Evolutionary conservation across 2,329 filamentous ascomycete genomes (phyloP), one percentile per base, ranked within the genome.

Genomic region (Botrytis byssoidea): DNA sequence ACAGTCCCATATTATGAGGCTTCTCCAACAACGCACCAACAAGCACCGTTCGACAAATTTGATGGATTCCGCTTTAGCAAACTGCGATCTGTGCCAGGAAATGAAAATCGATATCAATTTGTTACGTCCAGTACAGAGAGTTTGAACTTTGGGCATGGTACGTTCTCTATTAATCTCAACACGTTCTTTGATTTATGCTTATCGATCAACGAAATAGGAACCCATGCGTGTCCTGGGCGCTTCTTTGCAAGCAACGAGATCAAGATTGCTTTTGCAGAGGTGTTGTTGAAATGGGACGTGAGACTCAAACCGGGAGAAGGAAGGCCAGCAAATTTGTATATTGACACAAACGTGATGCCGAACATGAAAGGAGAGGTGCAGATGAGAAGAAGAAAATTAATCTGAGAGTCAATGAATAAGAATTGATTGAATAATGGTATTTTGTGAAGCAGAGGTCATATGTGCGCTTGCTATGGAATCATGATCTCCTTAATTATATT

Each of bases 241-340:
- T 84, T 84, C 78, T 79, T 83, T 57, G 81, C 81, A 20, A 80
- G 79, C 44, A 81, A 81, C 48, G 80, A 82, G 76, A 79, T 83
- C 65, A 83, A 83, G 79, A 77, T 82, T 55, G 59, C 78, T 29
- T 72, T 82, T 14, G 73, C 74, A 42, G 76, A 79, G 44, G 37
- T 82, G 1, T 51, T 82, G 35, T 63, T 81, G 71, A 79, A 80
- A 73, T 82, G 81, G 71, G 81, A 82, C 71, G 46, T 74, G 29
- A 70, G 68, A 48, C n/a, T 76, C 5, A 70, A 98, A 86, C 77
- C 93, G 97, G 74, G 94, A 91, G 61, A 74, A 32, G 55, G 29
- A 64, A 76, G 91, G 95, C 66, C 88, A 87, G 14, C 97, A 84
- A 76, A 0, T 35, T 20, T 44, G 25, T 71, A 29, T 7, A 70